Conservation (phyloP, 306 rosid species). For the Vigna angularis region DNA sequence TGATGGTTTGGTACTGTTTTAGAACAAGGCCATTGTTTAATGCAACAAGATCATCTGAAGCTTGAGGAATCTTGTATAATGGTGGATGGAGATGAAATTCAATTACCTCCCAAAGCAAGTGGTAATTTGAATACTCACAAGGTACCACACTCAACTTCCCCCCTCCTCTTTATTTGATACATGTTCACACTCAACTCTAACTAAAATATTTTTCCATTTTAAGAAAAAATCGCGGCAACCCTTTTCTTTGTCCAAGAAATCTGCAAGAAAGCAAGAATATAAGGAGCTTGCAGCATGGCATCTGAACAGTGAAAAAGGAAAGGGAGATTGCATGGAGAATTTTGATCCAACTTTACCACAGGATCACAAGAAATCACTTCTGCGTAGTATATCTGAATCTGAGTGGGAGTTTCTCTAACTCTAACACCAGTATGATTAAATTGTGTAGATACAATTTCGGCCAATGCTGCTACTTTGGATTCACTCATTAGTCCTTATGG, state of each 20-base stretch:
- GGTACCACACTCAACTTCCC: slow-evolving; percentile 50
- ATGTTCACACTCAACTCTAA: slow-evolving; percentile 19
- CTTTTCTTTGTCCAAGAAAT: slow-evolving; percentile 64
- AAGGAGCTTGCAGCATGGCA: slow-evolving; percentile 74
- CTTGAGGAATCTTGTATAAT: slow-evolving; percentile 80
- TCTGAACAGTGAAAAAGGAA: slow-evolving; percentile 43
- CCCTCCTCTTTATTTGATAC: neutral
- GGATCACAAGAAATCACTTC: slow-evolving; percentile 40
- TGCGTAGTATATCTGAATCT: slow-evolving; percentile 53
- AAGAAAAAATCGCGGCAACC: slow-evolving; percentile 66
- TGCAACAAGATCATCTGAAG: slow-evolving; percentile 45
- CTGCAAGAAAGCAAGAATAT: slow-evolving; percentile 85
- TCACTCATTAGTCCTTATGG: slow-evolving; percentile 33
- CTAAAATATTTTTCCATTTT: neutral
- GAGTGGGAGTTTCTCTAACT: slow-evolving; percentile 89
- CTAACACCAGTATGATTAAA: slow-evolving; percentile 24
- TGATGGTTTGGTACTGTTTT: slow-evolving; percentile 23
- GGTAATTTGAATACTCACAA: slow-evolving; percentile 56
- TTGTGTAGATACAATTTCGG: slow-evolving; percentile 40
- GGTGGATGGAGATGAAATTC: slow-evolving; percentile 65
- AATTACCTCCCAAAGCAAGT: slow-evolving; percentile 45
- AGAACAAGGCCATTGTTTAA: slow-evolving; percentile 38
- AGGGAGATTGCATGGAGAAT: slow-evolving; percentile 35
- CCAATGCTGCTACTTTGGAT: slow-evolving; percentile 18
- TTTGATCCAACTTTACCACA: slow-evolving; percentile 30